These are phyloP conservation scores for Sanguinoderma infundibulare DNA, from an alignment of 1,284 basidiomycete genomes.

Conservation along the genomic window DNA sequence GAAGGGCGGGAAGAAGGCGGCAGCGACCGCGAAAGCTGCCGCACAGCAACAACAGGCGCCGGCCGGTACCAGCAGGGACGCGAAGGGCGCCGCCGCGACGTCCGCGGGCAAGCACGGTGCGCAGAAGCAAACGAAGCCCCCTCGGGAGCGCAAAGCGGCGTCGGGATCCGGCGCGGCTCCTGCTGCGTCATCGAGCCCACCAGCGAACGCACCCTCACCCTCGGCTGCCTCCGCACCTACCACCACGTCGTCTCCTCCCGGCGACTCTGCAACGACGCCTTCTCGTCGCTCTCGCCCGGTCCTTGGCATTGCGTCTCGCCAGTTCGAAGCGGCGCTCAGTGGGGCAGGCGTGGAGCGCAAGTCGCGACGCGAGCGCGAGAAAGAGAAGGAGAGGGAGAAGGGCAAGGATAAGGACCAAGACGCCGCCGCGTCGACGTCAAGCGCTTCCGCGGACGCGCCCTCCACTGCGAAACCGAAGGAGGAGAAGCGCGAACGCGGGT, in stretches of 20 bases:
- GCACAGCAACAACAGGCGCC: constrained; percentile 17
- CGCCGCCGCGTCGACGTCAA: constrained; percentile 10
- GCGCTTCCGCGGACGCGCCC: not conserved
- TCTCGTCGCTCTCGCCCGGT: constrained; percentile 55
- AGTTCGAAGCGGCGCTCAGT: constrained; percentile 68
- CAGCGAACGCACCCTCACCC: not conserved
- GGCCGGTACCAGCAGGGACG: constrained; percentile 20
- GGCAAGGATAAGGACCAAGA: too few species aligned
- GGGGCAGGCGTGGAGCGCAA: constrained; percentile 50
- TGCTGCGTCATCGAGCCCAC: constrained; percentile 10
- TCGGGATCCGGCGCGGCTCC: constrained; percentile 22
- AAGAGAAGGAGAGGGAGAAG: constrained; percentile 27
- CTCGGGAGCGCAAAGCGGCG: constrained; percentile 17
- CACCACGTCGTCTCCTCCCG: constrained; percentile 14
- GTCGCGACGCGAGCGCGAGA: constrained; percentile 33
- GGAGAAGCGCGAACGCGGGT: constrained; percentile 17
- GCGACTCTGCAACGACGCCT: constrained; percentile 8
- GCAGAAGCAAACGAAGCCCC: constrained; percentile 20
- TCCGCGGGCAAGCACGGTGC: constrained; percentile 4
- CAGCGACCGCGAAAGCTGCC: constrained; percentile 33
- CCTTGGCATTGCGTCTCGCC: constrained; percentile 61
- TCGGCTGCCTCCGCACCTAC: constrained; percentile 12
- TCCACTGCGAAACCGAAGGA: constrained; percentile 20
- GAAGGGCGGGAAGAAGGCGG: constrained; percentile 47
- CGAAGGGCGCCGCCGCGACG: constrained; percentile 21